Evolutionary conservation across 2,329 filamentous ascomycete genomes (phyloP).

Genomic region (Teratosphaeria zuluensis): DNA sequence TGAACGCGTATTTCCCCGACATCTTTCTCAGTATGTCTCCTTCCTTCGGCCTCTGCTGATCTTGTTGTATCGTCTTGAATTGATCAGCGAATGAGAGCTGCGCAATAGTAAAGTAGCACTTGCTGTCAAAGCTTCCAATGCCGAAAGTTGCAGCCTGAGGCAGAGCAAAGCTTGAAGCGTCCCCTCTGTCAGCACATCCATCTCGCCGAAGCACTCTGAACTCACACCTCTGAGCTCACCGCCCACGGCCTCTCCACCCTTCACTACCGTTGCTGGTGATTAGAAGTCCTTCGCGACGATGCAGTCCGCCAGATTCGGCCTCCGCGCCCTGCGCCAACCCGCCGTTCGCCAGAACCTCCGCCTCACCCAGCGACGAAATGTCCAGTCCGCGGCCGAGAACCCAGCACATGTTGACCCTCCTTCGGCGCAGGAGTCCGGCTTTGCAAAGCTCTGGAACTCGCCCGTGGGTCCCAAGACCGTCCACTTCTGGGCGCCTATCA

Average conservation of each 20-base stretch:
- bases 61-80: neutral
- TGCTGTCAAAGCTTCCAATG: neutral
- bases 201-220: slow-evolving; percentile 4
- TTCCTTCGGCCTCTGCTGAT: neutral
- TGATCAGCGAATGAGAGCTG: neutral
- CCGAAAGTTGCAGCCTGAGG: neutral
- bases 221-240: neutral
- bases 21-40: slow-evolving; percentile 38
- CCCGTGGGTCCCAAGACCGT: slow-evolving; percentile 60
- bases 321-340: slow-evolving; percentile 46
- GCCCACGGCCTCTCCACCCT: neutral
- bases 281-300: neutral
- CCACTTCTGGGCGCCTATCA: slow-evolving; percentile 97
- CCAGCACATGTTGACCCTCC: slow-evolving; percentile 16
- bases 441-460: slow-evolving; percentile 58
- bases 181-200: neutral
- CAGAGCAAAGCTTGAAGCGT: neutral
- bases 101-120: neutral
- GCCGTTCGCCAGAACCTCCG: slow-evolving; percentile 38
- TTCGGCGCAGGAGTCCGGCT: slow-evolving; percentile 29
- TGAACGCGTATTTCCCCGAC: slow-evolving; percentile 89
- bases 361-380: slow-evolving; percentile 53
- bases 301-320: slow-evolving; percentile 43
- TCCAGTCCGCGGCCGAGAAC: slow-evolving; percentile 50
- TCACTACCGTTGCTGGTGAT: neutral